Base-by-base conservation (phyloP, 768 basidiomycete genomes). In the Paxillus involutus region DNA sequence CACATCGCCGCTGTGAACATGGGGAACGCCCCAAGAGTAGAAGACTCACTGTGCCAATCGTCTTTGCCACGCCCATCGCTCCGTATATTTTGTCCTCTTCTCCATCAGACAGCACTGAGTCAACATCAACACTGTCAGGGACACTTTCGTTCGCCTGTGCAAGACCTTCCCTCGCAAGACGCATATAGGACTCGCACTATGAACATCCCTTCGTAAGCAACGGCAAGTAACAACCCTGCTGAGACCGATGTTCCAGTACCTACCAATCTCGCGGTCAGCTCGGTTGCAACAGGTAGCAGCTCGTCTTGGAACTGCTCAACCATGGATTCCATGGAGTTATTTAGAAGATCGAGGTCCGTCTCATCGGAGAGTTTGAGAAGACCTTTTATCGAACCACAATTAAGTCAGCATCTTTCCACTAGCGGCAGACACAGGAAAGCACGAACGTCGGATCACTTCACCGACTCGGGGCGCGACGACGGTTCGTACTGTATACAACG, bases 351-450 rank as follows among this genome's bases (percentile, higher is more conserved):
- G 42, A 96, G 74, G 67, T 95, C 93, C 43, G 91, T 92, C 71
- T 94, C 90, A 66, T 94, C 89, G n/a, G 89, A 85, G 42, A 96
- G 78, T 68, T 91, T 91, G 61, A 94, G 80, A n/a, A 94, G 75
- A 66, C 89, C 91, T 91, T 56, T 13, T 4, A 29, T 48, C 12
- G 44, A 45, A 51, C 47, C 47, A 43, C 19, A 36, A 49, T n/a
- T 32, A 47, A 32, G 19, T 32, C 17, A 55, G 19, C n/a, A 37
- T n/a, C 2, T 24, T 3, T 8, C 29, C 14, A 19, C 16, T 24
- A 6, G 47, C 8, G 40, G 26, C 9, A 30, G 19, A 51, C 35
- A 35, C 35, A 30, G 12, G 29, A 35, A 43, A 13, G 10, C 32
- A 56, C 73, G 40, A 59, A 88, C 90, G 88, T 76, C 93, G 89